A percentile compares a stretch with the other conserved stretches of the same genome.
These are phyloP conservation scores for Talaromyces islandicus DNA, from an alignment of 2,329 filamentous ascomycete species.

Conservation along the genomic window DNA sequence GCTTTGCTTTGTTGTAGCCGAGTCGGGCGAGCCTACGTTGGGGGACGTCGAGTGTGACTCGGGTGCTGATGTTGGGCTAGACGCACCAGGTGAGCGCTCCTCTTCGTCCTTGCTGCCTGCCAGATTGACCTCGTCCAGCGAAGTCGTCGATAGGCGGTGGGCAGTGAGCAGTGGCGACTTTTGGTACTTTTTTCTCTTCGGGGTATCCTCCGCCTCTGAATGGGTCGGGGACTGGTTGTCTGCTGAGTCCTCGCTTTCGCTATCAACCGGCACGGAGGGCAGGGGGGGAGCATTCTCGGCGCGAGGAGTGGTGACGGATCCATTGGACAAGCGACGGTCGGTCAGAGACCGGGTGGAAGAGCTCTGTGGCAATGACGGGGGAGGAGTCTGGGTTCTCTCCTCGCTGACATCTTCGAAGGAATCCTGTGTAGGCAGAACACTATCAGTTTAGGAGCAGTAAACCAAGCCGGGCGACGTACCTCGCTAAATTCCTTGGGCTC, in stretches of 20 bases:
- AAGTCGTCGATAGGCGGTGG: constrained; percentile 51
- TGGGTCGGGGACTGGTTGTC: constrained; percentile 18
- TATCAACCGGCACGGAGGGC: constrained; percentile 17
- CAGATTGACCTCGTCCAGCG: constrained; percentile 62
- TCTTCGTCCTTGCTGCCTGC: constrained; percentile 50
- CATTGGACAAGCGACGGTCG: constrained; percentile 36
- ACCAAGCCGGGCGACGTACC: constrained; percentile 21
- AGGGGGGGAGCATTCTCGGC: constrained; percentile 25
- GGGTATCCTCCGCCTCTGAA: constrained; percentile 27
- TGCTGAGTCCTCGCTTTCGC: constrained; percentile 18
- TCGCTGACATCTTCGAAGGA: constrained; percentile 74
- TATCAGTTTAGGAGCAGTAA: constrained; percentile 6
- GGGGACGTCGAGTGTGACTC: constrained; percentile 23
- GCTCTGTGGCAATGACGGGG: constrained; percentile 27
- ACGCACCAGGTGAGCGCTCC: constrained; percentile 21
- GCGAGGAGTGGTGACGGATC: constrained; percentile 31
- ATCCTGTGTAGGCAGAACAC: constrained; percentile 48
- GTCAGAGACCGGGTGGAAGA: constrained; percentile 59
- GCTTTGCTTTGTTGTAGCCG: constrained; percentile 24
- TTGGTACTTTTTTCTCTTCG: constrained; percentile 28
- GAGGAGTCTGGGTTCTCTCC: constrained; percentile 21
- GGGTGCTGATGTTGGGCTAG: constrained; percentile 19
- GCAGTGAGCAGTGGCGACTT: constrained; percentile 50
- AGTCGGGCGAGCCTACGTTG: constrained; percentile 26
- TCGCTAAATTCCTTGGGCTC: constrained; percentile 39